Base-by-base conservation (phyloP, 1,284 basidiomycete species). In the Ceratobasidium sp. region DNA sequence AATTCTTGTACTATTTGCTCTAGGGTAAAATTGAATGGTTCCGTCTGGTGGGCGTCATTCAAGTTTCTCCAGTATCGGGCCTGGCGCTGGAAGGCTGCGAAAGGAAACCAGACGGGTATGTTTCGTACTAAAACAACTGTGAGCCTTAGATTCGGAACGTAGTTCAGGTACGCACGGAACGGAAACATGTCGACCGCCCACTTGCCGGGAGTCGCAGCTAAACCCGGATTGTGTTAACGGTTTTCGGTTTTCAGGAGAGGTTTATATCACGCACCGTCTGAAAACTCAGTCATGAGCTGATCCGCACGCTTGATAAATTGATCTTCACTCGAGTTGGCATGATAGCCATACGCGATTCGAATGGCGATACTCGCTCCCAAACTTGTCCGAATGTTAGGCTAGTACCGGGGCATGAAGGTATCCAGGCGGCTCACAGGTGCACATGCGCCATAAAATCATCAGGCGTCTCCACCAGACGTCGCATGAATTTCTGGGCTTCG, bases 41-140 rank as follows among this genome's bases (percentile, higher is more conserved):
- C 77, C 66, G 84, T 79, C 44, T 63, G 61, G 81, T 84, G 82
- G 1, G 63, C 78, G 5, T 79, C 23, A 3, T 84, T 73, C 3
- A 77, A 79, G 15, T 66, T 70, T 7, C 79, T 66, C 81, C 82
- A 84, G 5, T 70, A 72, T 10, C 60, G 71, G 2, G 81, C 82
- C n/a, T 79, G 80, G 77, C 81, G 82, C 78, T 82, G 81, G 80
- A 83, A 85, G 1, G 81, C 81, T 18, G 82, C 81, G 6, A 84
- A 84, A 28, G 84, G 84, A 68, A 84, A 71, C 84, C 84, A 84
- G 3, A 81, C 66, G 2, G 84, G 84, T 20, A 84, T 77, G 60
- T 84, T 81, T 15, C 76, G 78, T 26, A 84, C 84, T 84, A 42
- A 56, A 40, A 70, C 18, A 42, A 18, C 4, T 12, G 23, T 33